A percentile compares a stretch with the other conserved stretches of the same genome.
Evolutionary conservation across 139 green algal species (phyloP).

Genomic region (Tetraselmis striata): DNA sequence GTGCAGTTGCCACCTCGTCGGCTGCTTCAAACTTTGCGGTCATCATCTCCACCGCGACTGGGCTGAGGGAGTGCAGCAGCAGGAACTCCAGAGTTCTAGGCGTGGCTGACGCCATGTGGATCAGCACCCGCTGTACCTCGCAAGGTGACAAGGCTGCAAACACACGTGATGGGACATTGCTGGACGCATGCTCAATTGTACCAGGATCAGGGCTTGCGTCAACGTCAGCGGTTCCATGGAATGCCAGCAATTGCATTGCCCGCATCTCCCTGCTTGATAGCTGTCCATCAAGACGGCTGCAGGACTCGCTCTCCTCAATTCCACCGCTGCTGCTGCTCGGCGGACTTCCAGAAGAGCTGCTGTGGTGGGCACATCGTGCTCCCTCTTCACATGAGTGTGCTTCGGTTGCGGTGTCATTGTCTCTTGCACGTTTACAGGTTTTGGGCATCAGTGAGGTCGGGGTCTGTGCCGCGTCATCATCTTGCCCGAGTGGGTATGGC

Average conservation of each 20-base stretch:
- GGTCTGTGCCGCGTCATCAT: too few species aligned
- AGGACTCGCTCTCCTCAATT: not conserved
- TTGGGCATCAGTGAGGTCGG: too few species aligned
- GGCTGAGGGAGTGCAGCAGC: slow-evolving; percentile 10
- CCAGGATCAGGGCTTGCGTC: slow-evolving; percentile 11
- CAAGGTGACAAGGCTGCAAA: not conserved
- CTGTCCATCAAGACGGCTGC: not conserved
- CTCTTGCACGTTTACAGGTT: too few species aligned
- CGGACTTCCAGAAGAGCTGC: too few species aligned
- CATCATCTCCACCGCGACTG: slow-evolving; percentile 19
- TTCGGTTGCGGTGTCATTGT: too few species aligned
- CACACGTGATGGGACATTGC: slow-evolving; percentile 1
- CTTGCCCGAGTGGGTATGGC: not conserved
- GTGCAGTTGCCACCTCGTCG: not conserved
- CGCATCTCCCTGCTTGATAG: not conserved
- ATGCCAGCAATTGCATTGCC: slow-evolving; percentile 11
- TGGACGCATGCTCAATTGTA: too few species aligned
- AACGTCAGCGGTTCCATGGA: not conserved
- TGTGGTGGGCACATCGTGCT: too few species aligned
- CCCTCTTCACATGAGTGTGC: too few species aligned
- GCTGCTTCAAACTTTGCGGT: slow-evolving; percentile 14
- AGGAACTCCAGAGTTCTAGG: slow-evolving; percentile 13
- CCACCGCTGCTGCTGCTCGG: too few species aligned
- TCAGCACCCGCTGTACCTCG: slow-evolving; percentile 1
- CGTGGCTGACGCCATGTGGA: not conserved